phyloP scores from a whole-genome alignment of 495 filamentous ascomycete genomes.

The Chaetomidium leptoderma region DNA sequence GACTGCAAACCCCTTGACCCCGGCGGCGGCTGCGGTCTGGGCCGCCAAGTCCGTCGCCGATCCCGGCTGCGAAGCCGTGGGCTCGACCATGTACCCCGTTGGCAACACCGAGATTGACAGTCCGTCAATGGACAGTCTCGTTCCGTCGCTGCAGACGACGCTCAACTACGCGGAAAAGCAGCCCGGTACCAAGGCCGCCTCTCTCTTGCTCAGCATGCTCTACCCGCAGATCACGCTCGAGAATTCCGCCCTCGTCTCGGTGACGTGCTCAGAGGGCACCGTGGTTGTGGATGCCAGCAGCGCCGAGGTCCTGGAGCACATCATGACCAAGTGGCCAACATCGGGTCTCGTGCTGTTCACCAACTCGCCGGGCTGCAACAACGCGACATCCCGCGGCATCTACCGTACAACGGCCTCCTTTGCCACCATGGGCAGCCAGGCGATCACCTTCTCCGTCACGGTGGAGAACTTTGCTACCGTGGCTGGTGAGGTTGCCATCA shows the following conservation, averaged over 20 bases:
- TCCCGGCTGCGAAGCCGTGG: background rate
- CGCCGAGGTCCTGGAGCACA: background rate
- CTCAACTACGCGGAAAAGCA: constrained; percentile 3
- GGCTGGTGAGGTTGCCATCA: background rate
- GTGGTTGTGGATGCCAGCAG: background rate
- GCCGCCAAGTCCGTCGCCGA: background rate
- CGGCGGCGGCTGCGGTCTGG: background rate
- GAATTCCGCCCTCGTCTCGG: background rate
- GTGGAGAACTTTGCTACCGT: background rate
- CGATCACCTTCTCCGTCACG: background rate
- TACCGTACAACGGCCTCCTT: background rate
- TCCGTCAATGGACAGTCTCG: background rate
- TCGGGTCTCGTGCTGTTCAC: background rate
- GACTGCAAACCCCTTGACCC: background rate
- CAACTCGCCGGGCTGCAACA: background rate
- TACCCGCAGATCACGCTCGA: background rate
- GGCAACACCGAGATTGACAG: background rate
- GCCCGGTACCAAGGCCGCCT: background rate
- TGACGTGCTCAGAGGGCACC: background rate
- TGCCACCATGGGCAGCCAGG: background rate
- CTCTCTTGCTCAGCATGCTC: background rate
- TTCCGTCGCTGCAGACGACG: background rate
- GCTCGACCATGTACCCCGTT: background rate
- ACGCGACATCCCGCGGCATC: background rate
- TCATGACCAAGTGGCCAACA: background rate